Conservation (phyloP, 805 yeast genomes). For the Candida odintsovae region DNA sequence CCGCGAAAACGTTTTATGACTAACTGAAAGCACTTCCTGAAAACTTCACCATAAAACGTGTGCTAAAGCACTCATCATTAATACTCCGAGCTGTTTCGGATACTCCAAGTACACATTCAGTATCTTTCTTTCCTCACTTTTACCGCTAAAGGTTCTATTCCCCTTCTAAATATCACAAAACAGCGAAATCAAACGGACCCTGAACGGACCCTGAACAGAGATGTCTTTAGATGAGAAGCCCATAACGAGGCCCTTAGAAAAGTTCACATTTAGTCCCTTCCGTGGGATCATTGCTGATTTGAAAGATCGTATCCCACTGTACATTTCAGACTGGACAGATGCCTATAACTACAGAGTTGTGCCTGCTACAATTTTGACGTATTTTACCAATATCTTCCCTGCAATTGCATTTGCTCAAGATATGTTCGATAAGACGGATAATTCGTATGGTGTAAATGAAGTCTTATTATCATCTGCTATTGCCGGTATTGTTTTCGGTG, state of each 20-base stretch:
- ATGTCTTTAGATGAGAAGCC: not conserved
- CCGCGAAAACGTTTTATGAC: too few relatives aligned
- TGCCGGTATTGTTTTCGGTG: conserved; percentile 86
- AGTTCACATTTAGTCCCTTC: not conserved
- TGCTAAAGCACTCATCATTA: too few relatives aligned
- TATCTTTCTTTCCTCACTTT: too few relatives aligned
- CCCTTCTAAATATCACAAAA: not conserved
- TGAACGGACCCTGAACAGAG: not conserved
- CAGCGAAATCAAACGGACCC: not conserved
- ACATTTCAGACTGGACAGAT: conserved; percentile 75
- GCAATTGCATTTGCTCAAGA: conserved; percentile 96
- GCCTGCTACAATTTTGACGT: conserved; percentile 78
- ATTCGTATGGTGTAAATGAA: conserved; percentile 89
- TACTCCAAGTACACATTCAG: too few relatives aligned
- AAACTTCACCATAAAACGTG: too few relatives aligned
- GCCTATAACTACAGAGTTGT: conserved; percentile 81
- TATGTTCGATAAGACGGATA: conserved; percentile 87
- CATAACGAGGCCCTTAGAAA: not conserved
- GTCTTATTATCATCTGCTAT: conserved; percentile 77
- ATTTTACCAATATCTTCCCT: conserved; percentile 85
- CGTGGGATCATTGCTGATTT: conserved; percentile 31
- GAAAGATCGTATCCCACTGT: conserved; percentile 48
- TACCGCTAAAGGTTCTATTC: too few relatives aligned
- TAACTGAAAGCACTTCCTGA: too few relatives aligned
- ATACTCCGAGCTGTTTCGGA: too few relatives aligned